Evolutionary conservation across 495 filamentous ascomycete genomes (phyloP), one percentile per base, ranked within the genome.

Genomic region (Clavariopsis aquatica): DNA sequence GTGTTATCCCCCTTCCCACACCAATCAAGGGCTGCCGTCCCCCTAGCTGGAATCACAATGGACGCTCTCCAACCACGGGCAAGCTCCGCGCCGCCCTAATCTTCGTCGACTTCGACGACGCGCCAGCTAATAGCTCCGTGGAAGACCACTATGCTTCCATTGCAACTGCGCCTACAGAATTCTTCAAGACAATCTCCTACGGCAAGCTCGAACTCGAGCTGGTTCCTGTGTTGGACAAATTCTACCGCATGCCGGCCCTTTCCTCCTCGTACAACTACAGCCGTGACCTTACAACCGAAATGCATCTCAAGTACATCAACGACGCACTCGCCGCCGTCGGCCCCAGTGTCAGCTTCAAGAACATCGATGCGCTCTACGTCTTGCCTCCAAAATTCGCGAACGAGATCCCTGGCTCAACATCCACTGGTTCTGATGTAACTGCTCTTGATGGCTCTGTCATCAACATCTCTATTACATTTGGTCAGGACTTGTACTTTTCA

Each of bases 181-280:
- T 64, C 6, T 64, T 36, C 61, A 52, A 52, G 26, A 43, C 36
- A 12, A 64, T 64, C 41, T 64, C 61, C 28, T 64, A 64, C 53
- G 61, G 61, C 38, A 64, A 57, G 45, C 61, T 64, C 17, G 52
- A 51, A n/a, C 53, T 64, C 45, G 61, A 64, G 36, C 61, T 57
- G 1, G 61, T 64, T 1, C 61, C 53, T 10, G 1, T 57, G 5
- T 26, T 49, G 45, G 61, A 64, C 20, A 12, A 52, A 24, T 64
- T 57, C 52, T 26, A 34, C 31, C 61, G 61, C 52, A 64, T 64
- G 61, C 61, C 61, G 19, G 41, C 27, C 15, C 22, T 26, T 2
- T 57, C 61, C 27, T 10, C 61, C 0, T 49, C 38, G 2, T 64
- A 64, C 52, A 57, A 49, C 27, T 51, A 57, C 26, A 55, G 52